Base-by-base conservation (phyloP, 805 yeast species). In the Zygoascus bituminiphila region DNA sequence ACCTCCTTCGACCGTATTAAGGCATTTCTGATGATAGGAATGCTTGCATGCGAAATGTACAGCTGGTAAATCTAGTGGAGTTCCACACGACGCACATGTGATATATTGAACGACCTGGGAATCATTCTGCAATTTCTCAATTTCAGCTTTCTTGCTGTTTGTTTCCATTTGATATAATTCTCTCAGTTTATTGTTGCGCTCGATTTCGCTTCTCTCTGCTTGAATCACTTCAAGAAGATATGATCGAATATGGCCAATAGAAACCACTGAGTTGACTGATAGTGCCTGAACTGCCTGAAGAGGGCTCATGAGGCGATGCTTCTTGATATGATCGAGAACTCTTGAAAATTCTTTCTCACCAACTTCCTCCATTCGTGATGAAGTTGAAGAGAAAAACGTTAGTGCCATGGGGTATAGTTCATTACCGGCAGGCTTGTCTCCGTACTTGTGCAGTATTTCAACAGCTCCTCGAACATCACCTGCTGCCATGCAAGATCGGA, bases 31-130 rank as follows among this genome's bases (percentile, higher is more conserved):
- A 60, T 93, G 98, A 60, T 78, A 88, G 2, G 93, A 79, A 59
- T 93, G 98, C 25, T 75, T 74, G 67, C 98, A 93, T 54, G 79
- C 77, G 69, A 91, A 93, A 57, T 86, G 94, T 0, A 85, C 77
- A 2, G 82, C 75, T 0, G 98, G 97, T 38, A 81, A 72, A 50
- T 86, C 94, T 19, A 91, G 66, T 10, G 76, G 73, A 39, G 74
- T 68, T 8, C 75, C 70, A 61, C 96, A 89, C 15, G 78, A 72
- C 12, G 78, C 68, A 59, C 96, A 89, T 33, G 70, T 71, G 23
- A 79, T 73, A 52, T 78, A 76, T 56, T 82, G 87, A 2, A 82
- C 66, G 4, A 81, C 74, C 55, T 65, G 73, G 7, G 75, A 81
- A 55, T 68, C 68, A 50, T 47, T 67, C 12, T 69, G 59, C 38